Base-by-base conservation (phyloP, 2,329 filamentous ascomycete species). In the Zarea fungicola region DNA sequence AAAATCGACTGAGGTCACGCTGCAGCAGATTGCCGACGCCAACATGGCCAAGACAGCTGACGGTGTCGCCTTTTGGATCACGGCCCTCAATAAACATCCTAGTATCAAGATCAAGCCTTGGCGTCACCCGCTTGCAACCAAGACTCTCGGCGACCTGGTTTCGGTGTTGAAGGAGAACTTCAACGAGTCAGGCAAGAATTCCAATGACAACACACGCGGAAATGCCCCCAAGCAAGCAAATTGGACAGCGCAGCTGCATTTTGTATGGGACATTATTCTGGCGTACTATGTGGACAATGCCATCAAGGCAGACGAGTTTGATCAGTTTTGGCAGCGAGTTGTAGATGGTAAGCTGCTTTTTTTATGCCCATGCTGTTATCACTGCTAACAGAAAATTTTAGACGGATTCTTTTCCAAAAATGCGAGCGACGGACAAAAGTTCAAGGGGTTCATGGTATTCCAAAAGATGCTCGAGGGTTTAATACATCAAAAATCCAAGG, bases 401-500 rank as follows among this genome's bases (percentile, higher is more conserved):
- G 87, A 92, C 62, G 85, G 87, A 8, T 76, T 96, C 4, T 96
- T 97, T 63, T 85, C 88, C 6, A 81, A 85, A 49, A 82, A 79
- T 10, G 85, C 91, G 7, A 95, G 90, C 1, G 83, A 91, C 36
- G 89, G 91, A 57, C 86, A 95, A 49, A 97, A 96, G 66, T 89
- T 89, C 60, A 90, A 89, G 66, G 93, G 93, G 0, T 92, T 97
- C 67, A 82, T 91, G 59, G 78, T 97, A 3, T 89, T 96, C 60
- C 83, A 85, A 58, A 88, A 85, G 60, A 80, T 90, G 57, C 69
- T 96, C 4, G 70, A 76, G 37, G 70, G 71, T 4, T 66, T 78
- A 8, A 70, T 73, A 26, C 73, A 59, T 62, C 79, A 65, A 19
- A 60, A 60, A 16, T 45, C 56, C 49, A 77, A 75, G 57, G 78